Base-by-base conservation (phyloP, 805 yeast species). In the Ogataea paradorogensis region DNA sequence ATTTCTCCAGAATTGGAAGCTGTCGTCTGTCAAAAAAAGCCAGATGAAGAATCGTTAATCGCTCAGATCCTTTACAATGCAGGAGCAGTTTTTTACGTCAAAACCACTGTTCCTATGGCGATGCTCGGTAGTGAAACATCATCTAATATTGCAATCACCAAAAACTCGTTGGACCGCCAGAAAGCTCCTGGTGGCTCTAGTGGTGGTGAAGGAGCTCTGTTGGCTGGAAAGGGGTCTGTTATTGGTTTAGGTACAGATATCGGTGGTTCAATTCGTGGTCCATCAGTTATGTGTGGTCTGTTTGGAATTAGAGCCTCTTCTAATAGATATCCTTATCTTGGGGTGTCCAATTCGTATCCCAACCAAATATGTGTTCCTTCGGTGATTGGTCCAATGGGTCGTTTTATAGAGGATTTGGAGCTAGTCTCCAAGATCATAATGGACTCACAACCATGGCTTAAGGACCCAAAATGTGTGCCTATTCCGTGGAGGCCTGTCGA, bases 381-480 rank as follows among this genome's bases (percentile, higher is more conserved):
- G 1, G 68, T 65, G 24, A 57, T 60, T 24, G 70, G 68, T 2
- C 70, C 70, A 35, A 55, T 63, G 55, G 50, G 61, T 15, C 43
- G 50, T 20, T 44, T 45, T 33, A 27, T 62, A 20, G 55, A 59
- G 23, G 69, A 63, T 47, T 27, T 63, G 29, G 69, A 66, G 34
- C 53, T 61, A 16, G 62, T 70, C 38, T 62, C 66, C 27, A 61
- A 68, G 36, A 46, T 62, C 1, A 56, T 77, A 9, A 52, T 73
- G 13, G 59, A 57, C 27, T 45, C 60, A 14, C 58, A 70, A 42
- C 74, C 78, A 7, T 71, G 80, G 77, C 39, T 53, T 7, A 38
- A 51, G 27, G 84, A 80, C 52, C 74, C 80, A 2, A 73, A 69
- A 46, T 60, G 65, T 28, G 52, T 67, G n/a, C 76, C 78, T 21